Evolutionary conservation across 306 rosid genomes (phyloP).

Genomic region (Vigna mungo): DNA sequence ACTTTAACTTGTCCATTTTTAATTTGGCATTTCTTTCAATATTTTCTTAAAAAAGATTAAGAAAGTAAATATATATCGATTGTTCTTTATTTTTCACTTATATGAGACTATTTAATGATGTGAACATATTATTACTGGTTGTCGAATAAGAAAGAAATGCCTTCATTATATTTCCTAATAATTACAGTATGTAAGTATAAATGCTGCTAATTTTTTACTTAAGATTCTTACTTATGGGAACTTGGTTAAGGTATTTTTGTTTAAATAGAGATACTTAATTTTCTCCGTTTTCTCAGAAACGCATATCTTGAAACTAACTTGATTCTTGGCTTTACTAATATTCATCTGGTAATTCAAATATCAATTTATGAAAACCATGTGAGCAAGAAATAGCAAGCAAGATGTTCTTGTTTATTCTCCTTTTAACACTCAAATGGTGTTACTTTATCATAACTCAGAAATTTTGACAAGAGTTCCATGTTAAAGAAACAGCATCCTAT

Average conservation of each 20-base stretch:
- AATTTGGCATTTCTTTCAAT: too few relatives aligned
- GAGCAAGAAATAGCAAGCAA: not conserved
- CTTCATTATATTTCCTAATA: not conserved
- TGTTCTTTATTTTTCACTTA: too few relatives aligned
- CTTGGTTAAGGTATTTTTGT: constrained; percentile 35
- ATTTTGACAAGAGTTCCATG: not conserved
- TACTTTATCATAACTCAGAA: not conserved
- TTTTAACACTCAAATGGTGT: constrained; percentile 2
- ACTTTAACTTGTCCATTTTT: too few relatives aligned
- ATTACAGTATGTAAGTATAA: not conserved
- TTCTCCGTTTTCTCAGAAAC: constrained; percentile 20
- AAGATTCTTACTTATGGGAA: constrained; percentile 15
- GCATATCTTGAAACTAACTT: constrained; percentile 16
- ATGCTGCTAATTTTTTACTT: not conserved
- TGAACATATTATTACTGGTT: too few relatives aligned
- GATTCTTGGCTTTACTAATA: constrained; percentile 45
- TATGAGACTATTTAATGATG: too few relatives aligned
- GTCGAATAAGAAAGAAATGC: too few relatives aligned
- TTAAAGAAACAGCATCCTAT: not conserved
- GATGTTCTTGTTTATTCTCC: constrained; percentile 13
- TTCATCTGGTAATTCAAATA: constrained; percentile 28
- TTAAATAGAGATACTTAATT: constrained; percentile 33
- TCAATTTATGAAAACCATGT: not conserved
- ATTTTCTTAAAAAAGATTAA: too few relatives aligned
- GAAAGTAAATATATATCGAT: too few relatives aligned